phyloP scores from a whole-genome alignment of 2,329 filamentous ascomycete genomes.

The Sclerotinia subarctica region DNA sequence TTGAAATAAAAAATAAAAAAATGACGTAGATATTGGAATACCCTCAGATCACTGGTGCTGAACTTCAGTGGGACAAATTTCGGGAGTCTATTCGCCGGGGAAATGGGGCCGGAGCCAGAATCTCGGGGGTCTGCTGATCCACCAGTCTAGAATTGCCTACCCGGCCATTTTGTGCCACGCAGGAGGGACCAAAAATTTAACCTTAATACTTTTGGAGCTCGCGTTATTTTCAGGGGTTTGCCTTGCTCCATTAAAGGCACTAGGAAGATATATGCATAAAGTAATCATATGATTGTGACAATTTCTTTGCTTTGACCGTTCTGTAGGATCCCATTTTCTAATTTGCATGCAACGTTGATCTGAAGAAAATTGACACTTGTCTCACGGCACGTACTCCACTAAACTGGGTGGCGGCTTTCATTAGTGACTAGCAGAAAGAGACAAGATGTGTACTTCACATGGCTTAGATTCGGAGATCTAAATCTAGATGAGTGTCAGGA shows the following conservation, averaged over 20 bases:
- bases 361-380: slow-evolving; percentile 11
- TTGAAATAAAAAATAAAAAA: not conserved
- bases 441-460: slow-evolving; percentile 2
- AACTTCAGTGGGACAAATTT: not conserved
- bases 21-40: not conserved
- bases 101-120: not conserved
- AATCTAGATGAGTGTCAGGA: slow-evolving; percentile 16
- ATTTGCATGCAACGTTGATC: slow-evolving; percentile 17
- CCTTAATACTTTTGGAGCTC: not conserved
- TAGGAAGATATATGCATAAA: not conserved
- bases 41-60: not conserved
- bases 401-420: not conserved
- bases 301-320: slow-evolving; percentile 1
- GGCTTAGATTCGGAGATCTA: slow-evolving; percentile 16
- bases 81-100: slow-evolving; percentile 3
- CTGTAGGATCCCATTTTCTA: not conserved
- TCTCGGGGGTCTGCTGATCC: slow-evolving; percentile 15
- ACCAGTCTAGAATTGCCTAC: not conserved
- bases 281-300: slow-evolving; percentile 8
- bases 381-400: not conserved
- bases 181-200: not conserved
- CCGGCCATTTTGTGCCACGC: not conserved
- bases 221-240: slow-evolving; percentile 1
- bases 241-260: not conserved
- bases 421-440: not conserved